These are phyloP conservation scores for Aureobasidium pullulans DNA, from an alignment of 2,329 filamentous ascomycete genomes.

Conservation along the genomic window DNA sequence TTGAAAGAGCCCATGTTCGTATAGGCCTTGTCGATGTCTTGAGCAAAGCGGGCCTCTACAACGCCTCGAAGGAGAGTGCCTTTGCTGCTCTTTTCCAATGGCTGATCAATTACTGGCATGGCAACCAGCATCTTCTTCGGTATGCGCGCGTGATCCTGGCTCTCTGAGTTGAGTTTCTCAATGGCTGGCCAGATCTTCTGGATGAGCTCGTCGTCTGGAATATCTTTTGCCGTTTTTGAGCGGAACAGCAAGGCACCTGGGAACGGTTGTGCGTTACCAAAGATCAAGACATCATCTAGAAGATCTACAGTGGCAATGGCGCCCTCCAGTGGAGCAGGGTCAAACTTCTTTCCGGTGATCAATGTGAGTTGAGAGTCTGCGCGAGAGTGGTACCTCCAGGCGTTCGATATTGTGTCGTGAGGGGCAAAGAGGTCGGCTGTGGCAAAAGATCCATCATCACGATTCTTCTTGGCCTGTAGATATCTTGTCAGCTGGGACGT, in stretches of 20 bases:
- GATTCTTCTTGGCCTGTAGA: constrained; percentile 45
- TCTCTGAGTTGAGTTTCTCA: constrained; percentile 41
- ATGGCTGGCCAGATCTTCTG: constrained; percentile 37
- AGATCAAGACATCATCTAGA: constrained; percentile 51
- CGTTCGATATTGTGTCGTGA: constrained; percentile 44
- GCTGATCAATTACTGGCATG: constrained; percentile 29
- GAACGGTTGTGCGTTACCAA: constrained; percentile 51
- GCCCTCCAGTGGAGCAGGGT: constrained; percentile 55
- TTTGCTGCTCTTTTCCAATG: constrained; percentile 55
- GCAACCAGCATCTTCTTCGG: constrained; percentile 44
- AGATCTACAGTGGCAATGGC: constrained; percentile 38
- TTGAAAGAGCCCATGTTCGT: constrained; percentile 14
- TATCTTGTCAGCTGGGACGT: background rate
- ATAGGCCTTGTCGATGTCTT: constrained; percentile 44
- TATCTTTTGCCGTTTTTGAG: constrained; percentile 21
- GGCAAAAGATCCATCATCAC: constrained; percentile 52
- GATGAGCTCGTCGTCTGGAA: constrained; percentile 34
- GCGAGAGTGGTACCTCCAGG: constrained; percentile 57
- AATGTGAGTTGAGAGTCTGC: constrained; percentile 56
- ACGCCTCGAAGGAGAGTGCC: constrained; percentile 49
- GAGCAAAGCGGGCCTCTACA: constrained; percentile 44
- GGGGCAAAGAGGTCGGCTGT: constrained; percentile 56
- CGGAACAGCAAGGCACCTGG: constrained; percentile 52
- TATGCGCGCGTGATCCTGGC: constrained; percentile 46
- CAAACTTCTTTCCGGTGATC: constrained; percentile 62